phyloP scores from a whole-genome alignment of 257 asterid genomes.

The Solanum stenotomum region DNA sequence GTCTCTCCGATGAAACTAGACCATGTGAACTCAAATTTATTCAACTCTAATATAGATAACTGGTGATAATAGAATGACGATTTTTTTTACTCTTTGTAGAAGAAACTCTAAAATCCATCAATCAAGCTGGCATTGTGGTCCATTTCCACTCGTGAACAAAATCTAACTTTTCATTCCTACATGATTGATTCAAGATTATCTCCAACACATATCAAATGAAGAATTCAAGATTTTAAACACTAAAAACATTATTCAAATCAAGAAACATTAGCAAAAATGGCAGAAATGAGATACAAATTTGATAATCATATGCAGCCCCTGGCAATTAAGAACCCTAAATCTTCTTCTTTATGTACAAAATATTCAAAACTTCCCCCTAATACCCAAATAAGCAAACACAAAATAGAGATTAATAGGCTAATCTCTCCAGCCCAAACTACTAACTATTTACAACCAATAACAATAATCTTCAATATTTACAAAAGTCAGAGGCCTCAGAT shows the following conservation, averaged over 20 bases:
- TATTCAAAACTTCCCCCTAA: neutral
- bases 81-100: neutral
- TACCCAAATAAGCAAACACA: slow-evolving; percentile 4
- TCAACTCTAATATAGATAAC: too few relatives aligned
- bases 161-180: neutral
- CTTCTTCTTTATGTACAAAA: neutral
- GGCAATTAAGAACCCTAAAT: neutral
- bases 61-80: neutral
- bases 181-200: neutral
- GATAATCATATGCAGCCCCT: neutral
- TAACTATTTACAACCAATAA: neutral
- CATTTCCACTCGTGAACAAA: neutral
- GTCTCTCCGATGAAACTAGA: too few relatives aligned
- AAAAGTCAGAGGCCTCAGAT: slow-evolving; percentile 7
- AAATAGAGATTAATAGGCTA: slow-evolving; percentile 7
- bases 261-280: neutral
- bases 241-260: neutral
- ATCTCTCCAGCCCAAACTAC: neutral
- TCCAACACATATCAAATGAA: neutral
- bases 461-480: neutral
- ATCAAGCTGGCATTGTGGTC: neutral
- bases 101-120: neutral
- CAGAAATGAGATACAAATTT: neutral
- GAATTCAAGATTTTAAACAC: neutral
- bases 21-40: too few relatives aligned